Conservation (phyloP, 78 protist genomes). For the Anaeramoeba flamelloides region DNA sequence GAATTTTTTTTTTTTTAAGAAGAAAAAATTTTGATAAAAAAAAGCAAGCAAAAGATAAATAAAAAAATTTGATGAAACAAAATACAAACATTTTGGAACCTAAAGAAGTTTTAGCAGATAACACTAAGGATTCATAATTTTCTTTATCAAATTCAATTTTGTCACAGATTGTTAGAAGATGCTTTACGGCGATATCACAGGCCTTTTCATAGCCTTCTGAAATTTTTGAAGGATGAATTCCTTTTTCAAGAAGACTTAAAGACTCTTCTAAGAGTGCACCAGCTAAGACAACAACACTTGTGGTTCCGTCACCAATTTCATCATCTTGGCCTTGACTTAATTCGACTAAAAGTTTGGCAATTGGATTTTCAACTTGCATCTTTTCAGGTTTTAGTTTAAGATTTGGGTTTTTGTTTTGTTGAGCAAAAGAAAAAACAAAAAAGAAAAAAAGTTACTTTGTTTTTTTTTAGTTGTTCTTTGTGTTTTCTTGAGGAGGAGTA, state of each 20-base stretch:
- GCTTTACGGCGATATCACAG: constrained; percentile 37
- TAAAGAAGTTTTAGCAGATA: constrained; percentile 84
- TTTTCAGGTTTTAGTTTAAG: constrained; percentile 1
- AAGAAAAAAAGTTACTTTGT: no score
- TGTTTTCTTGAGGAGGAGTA: neutral
- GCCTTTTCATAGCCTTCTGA: constrained; percentile 76
- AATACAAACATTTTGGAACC: constrained; percentile 72
- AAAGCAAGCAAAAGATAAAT: no score
- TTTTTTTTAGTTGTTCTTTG: no score
- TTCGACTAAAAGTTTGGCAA: constrained; percentile 94
- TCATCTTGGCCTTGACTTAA: constrained; percentile 89
- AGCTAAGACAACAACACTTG: constrained; percentile 97
- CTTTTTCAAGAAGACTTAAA: constrained; percentile 60
- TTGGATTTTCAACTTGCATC: constrained; percentile 73
- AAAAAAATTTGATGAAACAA: no score
- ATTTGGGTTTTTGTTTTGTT: no score
- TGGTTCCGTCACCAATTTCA: constrained; percentile 90
- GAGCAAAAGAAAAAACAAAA: neutral
- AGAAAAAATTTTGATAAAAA: no score
- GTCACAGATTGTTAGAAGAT: constrained; percentile 45
- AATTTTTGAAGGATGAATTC: constrained; percentile 88
- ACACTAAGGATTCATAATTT: constrained; percentile 46
- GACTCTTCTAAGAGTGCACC: constrained; percentile 96
- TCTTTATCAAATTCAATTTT: constrained; percentile 22
- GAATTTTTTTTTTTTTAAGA: no score